phyloP scores from a whole-genome alignment of 2,329 filamentous ascomycete species.

The Epichloe hybrida region DNA sequence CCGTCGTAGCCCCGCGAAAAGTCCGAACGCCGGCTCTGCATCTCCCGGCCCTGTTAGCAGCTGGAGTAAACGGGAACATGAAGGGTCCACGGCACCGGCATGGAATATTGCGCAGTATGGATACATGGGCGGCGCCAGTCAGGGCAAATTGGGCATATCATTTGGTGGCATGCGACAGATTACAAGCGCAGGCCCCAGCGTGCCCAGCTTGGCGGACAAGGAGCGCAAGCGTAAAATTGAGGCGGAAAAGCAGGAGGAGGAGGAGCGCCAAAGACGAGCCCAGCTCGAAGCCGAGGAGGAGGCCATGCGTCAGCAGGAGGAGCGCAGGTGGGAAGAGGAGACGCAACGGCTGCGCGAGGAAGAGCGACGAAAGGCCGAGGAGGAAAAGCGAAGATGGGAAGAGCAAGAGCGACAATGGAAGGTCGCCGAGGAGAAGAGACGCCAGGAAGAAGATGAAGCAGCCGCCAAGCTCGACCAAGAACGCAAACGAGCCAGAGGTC shows the following conservation, averaged over 20 bases:
- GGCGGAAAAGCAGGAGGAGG: constrained; percentile 47
- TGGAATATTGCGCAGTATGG: constrained; percentile 99
- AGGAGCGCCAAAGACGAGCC: constrained; percentile 31
- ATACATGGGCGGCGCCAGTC: constrained; percentile 94
- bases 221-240: constrained; percentile 52
- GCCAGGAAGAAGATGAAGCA: constrained; percentile 59
- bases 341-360: constrained; percentile 43
- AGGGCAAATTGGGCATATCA: constrained; percentile 85
- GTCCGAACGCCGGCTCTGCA: constrained; percentile 32
- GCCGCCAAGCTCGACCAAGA: constrained; percentile 56
- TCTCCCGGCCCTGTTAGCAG: constrained; percentile 55
- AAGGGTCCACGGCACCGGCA: constrained; percentile 68
- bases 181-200: constrained; percentile 63
- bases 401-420: constrained; percentile 68
- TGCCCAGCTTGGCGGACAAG: constrained; percentile 75
- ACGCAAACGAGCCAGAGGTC: constrained; percentile 45
- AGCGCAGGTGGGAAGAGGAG: constrained; percentile 53
- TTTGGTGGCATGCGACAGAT: constrained; percentile 91
- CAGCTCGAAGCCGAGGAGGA: constrained; percentile 47
- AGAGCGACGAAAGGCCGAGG: constrained; percentile 46
- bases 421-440: constrained; percentile 57
- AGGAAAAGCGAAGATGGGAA: constrained; percentile 62
- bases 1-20: constrained; percentile 49
- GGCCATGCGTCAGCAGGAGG: constrained; percentile 46
- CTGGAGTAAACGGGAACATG: constrained; percentile 80